Percentiles rank a stretch among this genome's conserved stretches.
Evolutionary conservation across 78 protist genomes (phyloP).

Genomic region (Blattamonas nauphoetae): DNA sequence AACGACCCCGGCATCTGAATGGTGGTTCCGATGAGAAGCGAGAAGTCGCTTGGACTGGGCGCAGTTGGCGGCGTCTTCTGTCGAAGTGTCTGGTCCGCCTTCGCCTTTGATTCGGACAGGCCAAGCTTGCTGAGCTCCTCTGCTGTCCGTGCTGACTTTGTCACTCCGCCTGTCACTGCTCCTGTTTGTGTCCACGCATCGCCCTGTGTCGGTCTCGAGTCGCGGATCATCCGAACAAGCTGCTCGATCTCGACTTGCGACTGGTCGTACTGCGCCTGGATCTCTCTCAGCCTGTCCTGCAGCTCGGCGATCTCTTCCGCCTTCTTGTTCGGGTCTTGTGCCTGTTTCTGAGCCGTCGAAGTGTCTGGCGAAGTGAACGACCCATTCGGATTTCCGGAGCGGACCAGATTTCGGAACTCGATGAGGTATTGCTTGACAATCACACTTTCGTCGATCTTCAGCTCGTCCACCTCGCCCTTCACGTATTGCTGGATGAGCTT

Average conservation of each 20-base stretch:
- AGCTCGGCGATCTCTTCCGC: not conserved
- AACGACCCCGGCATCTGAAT: not conserved
- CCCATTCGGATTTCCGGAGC: not conserved
- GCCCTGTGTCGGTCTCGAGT: not conserved
- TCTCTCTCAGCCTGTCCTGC: not conserved
- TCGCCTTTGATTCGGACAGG: not conserved
- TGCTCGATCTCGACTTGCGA: not conserved
- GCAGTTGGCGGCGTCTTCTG: not conserved
- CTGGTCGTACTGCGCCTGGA: not conserved
- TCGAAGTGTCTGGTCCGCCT: not conserved
- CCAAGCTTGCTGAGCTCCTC: not conserved
- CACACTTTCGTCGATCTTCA: not conserved
- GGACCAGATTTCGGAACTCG: not conserved
- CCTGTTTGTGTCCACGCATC: not conserved
- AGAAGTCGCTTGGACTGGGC: not conserved
- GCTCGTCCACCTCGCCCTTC: not conserved
- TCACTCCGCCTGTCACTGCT: not conserved
- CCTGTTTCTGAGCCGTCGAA: not conserved
- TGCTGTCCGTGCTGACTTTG: not conserved
- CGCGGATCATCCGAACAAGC: not conserved
- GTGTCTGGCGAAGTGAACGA: too few species aligned
- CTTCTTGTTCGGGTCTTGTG: not conserved
- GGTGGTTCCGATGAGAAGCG: not conserved
- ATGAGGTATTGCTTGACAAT: not conserved
- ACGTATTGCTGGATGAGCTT: not conserved